Evolutionary conservation across 2,329 filamentous ascomycete species (phyloP).

Genomic region (Exophiala alcalophila): DNA sequence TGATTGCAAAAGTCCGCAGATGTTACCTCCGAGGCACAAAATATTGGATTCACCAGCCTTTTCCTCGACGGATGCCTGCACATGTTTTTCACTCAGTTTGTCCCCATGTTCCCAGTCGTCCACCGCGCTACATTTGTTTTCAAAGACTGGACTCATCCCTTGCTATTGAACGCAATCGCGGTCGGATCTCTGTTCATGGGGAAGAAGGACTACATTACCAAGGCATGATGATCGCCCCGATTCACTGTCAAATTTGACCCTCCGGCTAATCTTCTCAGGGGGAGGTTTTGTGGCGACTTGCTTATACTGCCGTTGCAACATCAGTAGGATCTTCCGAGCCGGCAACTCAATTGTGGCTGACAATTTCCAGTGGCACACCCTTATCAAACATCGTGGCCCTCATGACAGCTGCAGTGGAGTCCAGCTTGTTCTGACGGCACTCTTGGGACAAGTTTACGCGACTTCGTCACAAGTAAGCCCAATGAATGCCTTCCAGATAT

Average conservation of each 20-base stretch:
- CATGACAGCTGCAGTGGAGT: slow-evolving; percentile 45
- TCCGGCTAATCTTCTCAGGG: slow-evolving; percentile 32
- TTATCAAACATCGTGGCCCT: slow-evolving; percentile 44
- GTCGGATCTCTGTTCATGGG: slow-evolving; percentile 47
- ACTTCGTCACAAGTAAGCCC: slow-evolving; percentile 37
- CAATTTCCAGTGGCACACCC: slow-evolving; percentile 40
- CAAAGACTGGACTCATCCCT: slow-evolving; percentile 44
- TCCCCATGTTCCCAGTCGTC: slow-evolving; percentile 46
- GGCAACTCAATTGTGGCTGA: neutral
- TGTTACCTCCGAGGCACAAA: slow-evolving; percentile 44
- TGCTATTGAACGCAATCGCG: slow-evolving; percentile 46
- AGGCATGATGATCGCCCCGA: slow-evolving; percentile 2
- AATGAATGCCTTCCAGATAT: neutral
- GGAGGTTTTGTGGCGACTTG: slow-evolving; percentile 46
- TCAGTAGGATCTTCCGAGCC: slow-evolving; percentile 29
- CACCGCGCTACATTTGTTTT: slow-evolving; percentile 47
- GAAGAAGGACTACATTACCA: slow-evolving; percentile 42
- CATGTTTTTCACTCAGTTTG: slow-evolving; percentile 48
- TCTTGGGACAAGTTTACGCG: slow-evolving; percentile 47
- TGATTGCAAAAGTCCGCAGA: slow-evolving; percentile 38
- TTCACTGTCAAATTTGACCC: neutral
- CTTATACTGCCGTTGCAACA: slow-evolving; percentile 47
- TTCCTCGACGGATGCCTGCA: slow-evolving; percentile 48
- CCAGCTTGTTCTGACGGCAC: slow-evolving; percentile 44
- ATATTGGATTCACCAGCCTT: slow-evolving; percentile 44